Conservation (phyloP, 805 yeast genomes). For the Schwanniomyces sp. region DNA sequence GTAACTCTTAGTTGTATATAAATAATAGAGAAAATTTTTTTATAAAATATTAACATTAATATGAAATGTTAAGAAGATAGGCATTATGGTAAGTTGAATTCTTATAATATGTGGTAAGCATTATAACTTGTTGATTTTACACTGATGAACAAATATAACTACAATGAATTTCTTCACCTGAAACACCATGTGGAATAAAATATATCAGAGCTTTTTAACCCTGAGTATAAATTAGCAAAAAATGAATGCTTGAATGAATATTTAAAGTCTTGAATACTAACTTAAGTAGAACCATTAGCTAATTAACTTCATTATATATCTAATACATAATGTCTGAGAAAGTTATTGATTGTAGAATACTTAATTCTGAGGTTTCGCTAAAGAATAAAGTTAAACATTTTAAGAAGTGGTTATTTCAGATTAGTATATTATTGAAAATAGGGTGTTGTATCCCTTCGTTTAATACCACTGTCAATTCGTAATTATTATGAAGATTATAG, state of each 20-base stretch:
- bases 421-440: no score
- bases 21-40: background rate
- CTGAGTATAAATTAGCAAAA: slow-evolving; percentile 36
- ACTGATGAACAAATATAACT: slow-evolving; percentile 33
- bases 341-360: background rate
- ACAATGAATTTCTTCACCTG: slow-evolving; percentile 72
- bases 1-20: background rate
- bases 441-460: no score
- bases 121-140: background rate
- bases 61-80: background rate
- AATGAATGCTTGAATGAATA: background rate
- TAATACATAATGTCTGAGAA: background rate
- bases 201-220: slow-evolving; percentile 71
- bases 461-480: no score
- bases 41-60: background rate
- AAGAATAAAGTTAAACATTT: no score
- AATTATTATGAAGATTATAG: no score
- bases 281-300: background rate
- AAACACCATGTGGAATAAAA: slow-evolving; percentile 55
- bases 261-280: background rate
- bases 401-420: no score
- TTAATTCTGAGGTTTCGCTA: no score
- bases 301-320: background rate
- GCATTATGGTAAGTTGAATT: background rate
- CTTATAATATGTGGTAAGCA: background rate